Evolutionary conservation across 257 asterid species (phyloP).

Genomic region (Scutellaria minor): DNA sequence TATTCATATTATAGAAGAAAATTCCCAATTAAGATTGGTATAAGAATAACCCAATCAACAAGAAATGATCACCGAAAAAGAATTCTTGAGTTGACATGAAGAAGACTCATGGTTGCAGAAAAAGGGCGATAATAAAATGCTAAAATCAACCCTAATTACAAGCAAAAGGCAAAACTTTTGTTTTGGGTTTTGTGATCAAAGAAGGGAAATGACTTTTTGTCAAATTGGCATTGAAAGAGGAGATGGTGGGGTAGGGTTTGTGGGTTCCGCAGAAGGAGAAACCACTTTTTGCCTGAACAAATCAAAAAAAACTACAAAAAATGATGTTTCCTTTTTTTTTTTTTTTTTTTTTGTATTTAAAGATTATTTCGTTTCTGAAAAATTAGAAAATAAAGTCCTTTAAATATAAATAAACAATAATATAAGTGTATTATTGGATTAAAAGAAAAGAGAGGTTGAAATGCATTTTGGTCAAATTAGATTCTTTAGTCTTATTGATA

Average conservation of each 20-base stretch:
- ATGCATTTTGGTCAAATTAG: no score
- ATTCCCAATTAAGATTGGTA: slow-evolving; percentile 41
- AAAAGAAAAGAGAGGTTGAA: no score
- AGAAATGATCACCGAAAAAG: slow-evolving; percentile 46
- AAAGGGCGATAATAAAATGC: slow-evolving; percentile 39
- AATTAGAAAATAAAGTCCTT: no score
- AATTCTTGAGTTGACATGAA: slow-evolving; percentile 41
- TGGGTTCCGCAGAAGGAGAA: slow-evolving; percentile 42
- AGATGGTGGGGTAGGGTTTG: slow-evolving; percentile 38
- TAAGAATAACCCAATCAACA: slow-evolving; percentile 56
- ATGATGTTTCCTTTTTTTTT: background rate
- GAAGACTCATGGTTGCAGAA: slow-evolving; percentile 42
- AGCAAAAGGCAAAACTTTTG: slow-evolving; percentile 35
- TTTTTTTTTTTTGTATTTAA: background rate
- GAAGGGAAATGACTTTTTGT: slow-evolving; percentile 36
- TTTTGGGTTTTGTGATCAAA: slow-evolving; percentile 25
- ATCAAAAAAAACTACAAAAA: slow-evolving; percentile 22
- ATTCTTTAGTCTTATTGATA: no score
- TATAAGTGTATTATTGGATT: no score
- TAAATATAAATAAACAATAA: no score
- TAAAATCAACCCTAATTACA: slow-evolving; percentile 44
- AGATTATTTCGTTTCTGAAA: no score
- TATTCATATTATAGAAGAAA: background rate
- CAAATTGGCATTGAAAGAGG: slow-evolving; percentile 31
- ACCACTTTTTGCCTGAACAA: slow-evolving; percentile 32